Evolutionary conservation across 306 rosid genomes (phyloP), one percentile per base, ranked within the genome.

Genomic region (Sophora flavescens): DNA sequence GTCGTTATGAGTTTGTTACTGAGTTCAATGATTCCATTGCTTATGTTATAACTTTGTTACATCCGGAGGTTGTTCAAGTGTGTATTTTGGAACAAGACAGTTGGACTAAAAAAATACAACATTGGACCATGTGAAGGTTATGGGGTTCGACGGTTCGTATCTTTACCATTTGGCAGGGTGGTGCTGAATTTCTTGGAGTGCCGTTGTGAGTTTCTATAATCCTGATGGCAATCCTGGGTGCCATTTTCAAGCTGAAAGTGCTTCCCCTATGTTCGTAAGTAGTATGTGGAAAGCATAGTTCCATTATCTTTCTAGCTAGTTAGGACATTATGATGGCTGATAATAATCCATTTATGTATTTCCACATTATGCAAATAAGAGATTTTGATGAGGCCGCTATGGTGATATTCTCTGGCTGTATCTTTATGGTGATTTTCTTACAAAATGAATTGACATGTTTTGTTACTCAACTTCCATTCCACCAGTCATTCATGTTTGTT

Each of bases 11-110:
- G 8, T 41, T 41, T 8, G 11, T 41, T 8, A 41, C 38, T 36
- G 11, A 54, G 12, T 6, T 71, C 26, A 36, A 71, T 6, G 76
- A 39, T 15, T 41, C 12, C 0, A 51, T 71, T 54, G 64, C 53
- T 11, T 71, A 45, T 54, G 33, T 2, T 41, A 8, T 7, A 41
- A 41, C 8, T 8, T 41, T 7, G 2, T 6, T 8, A 6, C 11
- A 41, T 1, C 3, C 3, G 7, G 45, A 7, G 2, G 10, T 8
- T 41, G 9, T 41, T 41, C 45, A 71, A 28, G 39, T 71, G 0
- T 54, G 76, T 60, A 41, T 50, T 57, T 7, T 68, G 61, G 33
- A 8, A 15, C 16, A 50, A 58, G 52, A 68, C 2, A 68, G 61
- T 12, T 68, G 74, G 74, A 9, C 3, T 9, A 68, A 15, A 39